phyloP scores from a whole-genome alignment of 257 asterid genomes.

The Salvia rosmarinus region DNA sequence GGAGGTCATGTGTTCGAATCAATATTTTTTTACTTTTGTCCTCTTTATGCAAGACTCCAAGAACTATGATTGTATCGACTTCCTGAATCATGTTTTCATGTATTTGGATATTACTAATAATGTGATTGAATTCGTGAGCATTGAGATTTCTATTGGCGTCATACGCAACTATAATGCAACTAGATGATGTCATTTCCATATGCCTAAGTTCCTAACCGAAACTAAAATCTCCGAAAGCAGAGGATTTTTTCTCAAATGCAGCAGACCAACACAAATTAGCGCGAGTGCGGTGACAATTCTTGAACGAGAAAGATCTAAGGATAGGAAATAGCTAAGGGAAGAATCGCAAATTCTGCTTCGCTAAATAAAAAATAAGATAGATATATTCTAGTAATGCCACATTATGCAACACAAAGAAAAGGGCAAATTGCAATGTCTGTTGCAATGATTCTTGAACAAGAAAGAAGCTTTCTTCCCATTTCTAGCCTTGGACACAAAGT shows the following conservation, averaged over 20 bases:
- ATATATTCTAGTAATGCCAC: neutral
- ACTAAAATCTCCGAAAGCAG: neutral
- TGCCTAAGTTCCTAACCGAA: neutral
- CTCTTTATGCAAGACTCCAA: too few species aligned
- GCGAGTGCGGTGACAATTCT: neutral
- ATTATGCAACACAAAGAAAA: neutral
- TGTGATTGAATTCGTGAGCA: too few species aligned
- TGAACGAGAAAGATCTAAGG: neutral
- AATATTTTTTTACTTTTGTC: too few species aligned
- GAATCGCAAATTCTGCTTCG: neutral
- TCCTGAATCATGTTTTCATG: too few species aligned
- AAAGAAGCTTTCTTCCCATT: neutral
- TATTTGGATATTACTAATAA: too few species aligned
- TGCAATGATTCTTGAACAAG: constrained; percentile 7
- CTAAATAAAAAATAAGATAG: neutral
- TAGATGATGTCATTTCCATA: constrained; percentile 41
- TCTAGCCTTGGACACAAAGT: too few species aligned
- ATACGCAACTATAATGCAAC: too few species aligned
- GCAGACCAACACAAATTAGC: neutral
- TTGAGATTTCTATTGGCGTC: too few species aligned
- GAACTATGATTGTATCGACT: too few species aligned
- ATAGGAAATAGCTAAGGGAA: neutral
- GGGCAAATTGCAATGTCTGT: neutral
- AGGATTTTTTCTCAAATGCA: neutral
- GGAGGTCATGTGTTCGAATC: too few species aligned